Evolutionary conservation across 2,329 filamentous ascomycete genomes (phyloP), one percentile per base, ranked within the genome.

Genomic region (Diaporthe sp.): DNA sequence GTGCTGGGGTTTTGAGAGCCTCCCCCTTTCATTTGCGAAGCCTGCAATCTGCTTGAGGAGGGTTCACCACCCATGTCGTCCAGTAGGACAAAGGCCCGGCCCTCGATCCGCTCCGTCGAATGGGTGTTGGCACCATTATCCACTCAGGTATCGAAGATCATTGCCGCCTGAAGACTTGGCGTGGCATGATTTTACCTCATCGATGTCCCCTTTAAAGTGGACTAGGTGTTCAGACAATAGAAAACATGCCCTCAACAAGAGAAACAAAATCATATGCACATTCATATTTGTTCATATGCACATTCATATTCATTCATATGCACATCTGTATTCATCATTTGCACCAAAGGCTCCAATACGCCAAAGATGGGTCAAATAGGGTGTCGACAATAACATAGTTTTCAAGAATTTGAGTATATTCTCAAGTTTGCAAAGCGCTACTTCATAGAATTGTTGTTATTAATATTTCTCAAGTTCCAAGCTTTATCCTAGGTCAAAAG

Each of bases 101-200:
- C 62, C 22, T 17, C 9, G 17, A 22, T 25, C 44, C 62, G 62
- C 44, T 68, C 62, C 31, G 28, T 51, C 10, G 62, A 68, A 37
- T 51, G 22, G 42, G 31, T 22, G 25, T 9, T 68, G 44, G 62
- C 1, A 13, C 44, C 44, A 51, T 7, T n/a, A 37, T 5, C 61
- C 44, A 67, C 42, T 34, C 61, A 31, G 17, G 28, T n/a, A 49
- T 22, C 28, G 62, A 51, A 19, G 62, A 68, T 68, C 44, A 37
- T 39, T 68, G 28, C 62, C 31, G 22, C 12, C 44, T 39, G 62
- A 51, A 51, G 62, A 31, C 62, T 68, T 68, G 62, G 44, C 62
- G 44, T 68, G 62, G 44, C 28, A 51, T 17, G 62, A 39, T 13
- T 51, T 68, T 37, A 3, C 19, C 44, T 51, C 13, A 37, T 22